Percentiles rank a stretch among this genome's conserved stretches.
These are phyloP conservation scores for Teunomyces kruisii DNA, from an alignment of 805 yeast species.

Conservation along the genomic window DNA sequence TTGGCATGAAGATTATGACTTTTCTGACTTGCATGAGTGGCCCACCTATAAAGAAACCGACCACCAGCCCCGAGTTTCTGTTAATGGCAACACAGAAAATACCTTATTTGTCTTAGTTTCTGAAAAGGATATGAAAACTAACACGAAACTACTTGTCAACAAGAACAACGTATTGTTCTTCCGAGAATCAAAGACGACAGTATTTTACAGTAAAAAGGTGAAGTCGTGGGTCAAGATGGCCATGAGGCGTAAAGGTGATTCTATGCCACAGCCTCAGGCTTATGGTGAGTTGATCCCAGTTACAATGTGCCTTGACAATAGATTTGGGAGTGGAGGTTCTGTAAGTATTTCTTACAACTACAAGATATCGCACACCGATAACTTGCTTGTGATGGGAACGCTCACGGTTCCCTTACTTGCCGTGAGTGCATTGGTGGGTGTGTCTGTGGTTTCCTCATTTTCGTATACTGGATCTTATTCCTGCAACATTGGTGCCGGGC, in stretches of 20 bases:
- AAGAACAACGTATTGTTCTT: conserved; percentile 1
- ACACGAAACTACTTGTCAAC: neutral
- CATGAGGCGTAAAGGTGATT: neutral
- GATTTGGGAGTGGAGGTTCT: conserved; percentile 1
- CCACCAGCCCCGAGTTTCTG: neutral
- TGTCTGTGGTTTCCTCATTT: neutral
- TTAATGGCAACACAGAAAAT: neutral
- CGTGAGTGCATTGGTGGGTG: neutral
- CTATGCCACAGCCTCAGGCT: neutral
- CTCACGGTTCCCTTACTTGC: neutral
- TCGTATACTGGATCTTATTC: neutral
- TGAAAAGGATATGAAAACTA: neutral
- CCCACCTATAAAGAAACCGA: neutral
- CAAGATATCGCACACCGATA: neutral
- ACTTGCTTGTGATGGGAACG: neutral
- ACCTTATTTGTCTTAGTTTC: conserved; percentile 1
- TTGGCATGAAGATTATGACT: neutral
- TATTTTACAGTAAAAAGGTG: neutral
- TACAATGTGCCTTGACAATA: conserved; percentile 1
- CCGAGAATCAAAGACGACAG: neutral
- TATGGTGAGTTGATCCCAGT: neutral
- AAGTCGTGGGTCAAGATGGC: neutral
- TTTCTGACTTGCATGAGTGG: neutral
- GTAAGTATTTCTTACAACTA: neutral
- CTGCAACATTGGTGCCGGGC: neutral